These are phyloP conservation scores for Leccinum pellstonianum DNA, from an alignment of 768 basidiomycete species.

Conservation along the genomic window DNA sequence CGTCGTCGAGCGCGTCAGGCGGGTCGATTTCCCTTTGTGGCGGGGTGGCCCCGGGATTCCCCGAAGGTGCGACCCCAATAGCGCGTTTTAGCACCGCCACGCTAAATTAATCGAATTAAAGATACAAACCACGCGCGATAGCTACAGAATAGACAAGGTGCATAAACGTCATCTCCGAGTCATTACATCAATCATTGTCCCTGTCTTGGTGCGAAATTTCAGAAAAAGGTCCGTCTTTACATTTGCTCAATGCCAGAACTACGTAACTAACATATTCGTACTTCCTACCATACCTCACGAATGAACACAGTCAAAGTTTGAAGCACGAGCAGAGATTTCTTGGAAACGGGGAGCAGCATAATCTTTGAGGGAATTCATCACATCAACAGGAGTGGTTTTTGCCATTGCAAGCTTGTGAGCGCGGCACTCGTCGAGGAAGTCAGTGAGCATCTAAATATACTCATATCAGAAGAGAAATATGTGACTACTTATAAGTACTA, in stretches of 20 bases:
- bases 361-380: slow-evolving; percentile 17
- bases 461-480: not conserved
- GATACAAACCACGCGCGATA: not conserved
- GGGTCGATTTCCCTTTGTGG: too few relatives aligned
- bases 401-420: slow-evolving; percentile 45
- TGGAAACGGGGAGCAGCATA: slow-evolving; percentile 20
- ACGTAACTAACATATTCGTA: slow-evolving; percentile 7
- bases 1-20: too few relatives aligned
- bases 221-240: not conserved
- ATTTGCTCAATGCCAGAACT: not conserved
- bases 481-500: not conserved
- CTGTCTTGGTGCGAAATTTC: too few relatives aligned
- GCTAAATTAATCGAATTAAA: too few relatives aligned
- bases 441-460: slow-evolving; percentile 79
- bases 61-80: too few relatives aligned
- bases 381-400: slow-evolving; percentile 15
- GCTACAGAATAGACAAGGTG: too few relatives aligned
- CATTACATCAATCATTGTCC: too few relatives aligned
- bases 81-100: too few relatives aligned
- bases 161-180: too few relatives aligned
- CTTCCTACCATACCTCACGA: not conserved
- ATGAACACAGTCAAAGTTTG: not conserved
- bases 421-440: slow-evolving; percentile 82
- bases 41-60: too few relatives aligned
- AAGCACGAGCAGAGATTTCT: slow-evolving; percentile 32